Percentiles rank a stretch among this genome's conserved stretches.
These are phyloP conservation scores for Kazachstania psychrophila DNA, from an alignment of 805 yeast genomes.

Conservation along the genomic window DNA sequence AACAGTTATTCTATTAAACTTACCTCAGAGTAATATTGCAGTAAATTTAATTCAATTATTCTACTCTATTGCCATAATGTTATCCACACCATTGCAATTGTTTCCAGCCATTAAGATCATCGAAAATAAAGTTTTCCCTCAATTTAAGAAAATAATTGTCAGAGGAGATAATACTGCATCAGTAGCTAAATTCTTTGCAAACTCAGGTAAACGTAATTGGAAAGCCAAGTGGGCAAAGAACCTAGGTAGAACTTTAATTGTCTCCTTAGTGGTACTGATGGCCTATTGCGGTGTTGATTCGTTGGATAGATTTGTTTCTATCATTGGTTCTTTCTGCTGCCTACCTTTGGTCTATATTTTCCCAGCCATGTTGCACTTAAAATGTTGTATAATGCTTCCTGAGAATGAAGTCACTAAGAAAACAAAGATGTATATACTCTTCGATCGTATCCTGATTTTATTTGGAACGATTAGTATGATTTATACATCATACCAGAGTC, in stretches of 20 bases:
- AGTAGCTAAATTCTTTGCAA: constrained; percentile 14
- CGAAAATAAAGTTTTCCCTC: constrained; percentile 52
- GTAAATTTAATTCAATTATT: constrained; percentile 60
- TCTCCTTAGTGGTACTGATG: constrained; percentile 42
- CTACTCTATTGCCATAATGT: constrained; percentile 63
- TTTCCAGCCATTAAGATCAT: constrained; percentile 71
- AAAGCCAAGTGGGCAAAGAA: constrained; percentile 61
- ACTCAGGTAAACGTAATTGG: constrained; percentile 48
- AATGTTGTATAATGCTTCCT: constrained; percentile 35
- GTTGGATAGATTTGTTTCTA: constrained; percentile 65
- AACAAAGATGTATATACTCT: constrained; percentile 26
- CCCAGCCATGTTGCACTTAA: constrained; percentile 68
- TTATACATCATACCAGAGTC: constrained; percentile 57
- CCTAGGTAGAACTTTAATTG: constrained; percentile 44
- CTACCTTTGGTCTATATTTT: constrained; percentile 80
- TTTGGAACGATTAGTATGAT: constrained; percentile 55
- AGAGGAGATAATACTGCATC: constrained; percentile 10
- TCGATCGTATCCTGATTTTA: constrained; percentile 42
- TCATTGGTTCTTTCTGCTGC: constrained; percentile 79
- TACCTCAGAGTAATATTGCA: constrained; percentile 56
- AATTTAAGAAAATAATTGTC: constrained; percentile 20
- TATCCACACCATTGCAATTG: constrained; percentile 73
- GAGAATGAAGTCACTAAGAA: constrained; percentile 9
- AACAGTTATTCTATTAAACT: constrained; percentile 61
- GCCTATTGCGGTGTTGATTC: constrained; percentile 63